Percentiles rank a stretch among this genome's conserved stretches.
These are phyloP conservation scores for Hyphopichia pseudoburtonii DNA, from an alignment of 1,139 yeast genomes.

Conservation along the genomic window DNA sequence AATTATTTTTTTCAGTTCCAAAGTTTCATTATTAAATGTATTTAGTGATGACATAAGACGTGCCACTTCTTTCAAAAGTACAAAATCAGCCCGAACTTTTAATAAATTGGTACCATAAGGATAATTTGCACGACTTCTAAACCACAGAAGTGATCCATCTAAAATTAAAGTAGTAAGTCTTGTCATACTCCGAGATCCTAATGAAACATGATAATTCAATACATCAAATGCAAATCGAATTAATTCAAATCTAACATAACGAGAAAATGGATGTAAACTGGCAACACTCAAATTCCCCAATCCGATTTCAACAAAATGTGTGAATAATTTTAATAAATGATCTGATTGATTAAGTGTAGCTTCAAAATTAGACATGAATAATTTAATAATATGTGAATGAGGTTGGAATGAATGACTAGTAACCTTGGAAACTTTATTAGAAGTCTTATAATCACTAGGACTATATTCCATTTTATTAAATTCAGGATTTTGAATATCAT, in stretches of 20 bases:
- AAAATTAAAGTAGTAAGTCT: slow-evolving; percentile 53
- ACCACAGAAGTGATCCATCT: slow-evolving; percentile 79
- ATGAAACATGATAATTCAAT: slow-evolving; percentile 52
- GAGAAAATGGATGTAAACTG: slow-evolving; percentile 78
- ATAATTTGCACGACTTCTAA: slow-evolving; percentile 58
- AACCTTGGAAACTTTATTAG: slow-evolving; percentile 51
- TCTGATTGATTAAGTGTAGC: slow-evolving; percentile 75
- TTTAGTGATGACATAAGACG: slow-evolving; percentile 24
- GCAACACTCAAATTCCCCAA: slow-evolving; percentile 57
- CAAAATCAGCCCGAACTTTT: slow-evolving; percentile 68
- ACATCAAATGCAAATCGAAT: slow-evolving; percentile 68
- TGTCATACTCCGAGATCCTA: slow-evolving; percentile 46
- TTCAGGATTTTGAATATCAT: slow-evolving; percentile 65
- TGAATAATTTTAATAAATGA: slow-evolving; percentile 68
- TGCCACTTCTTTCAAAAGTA: slow-evolving; percentile 56
- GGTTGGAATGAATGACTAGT: slow-evolving; percentile 64
- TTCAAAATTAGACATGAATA: slow-evolving; percentile 80
- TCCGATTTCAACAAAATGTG: slow-evolving; percentile 60
- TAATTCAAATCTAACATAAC: slow-evolving; percentile 73
- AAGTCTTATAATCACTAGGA: slow-evolving; percentile 69
- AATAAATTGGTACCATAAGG: slow-evolving; percentile 85
- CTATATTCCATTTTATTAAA: slow-evolving; percentile 82
- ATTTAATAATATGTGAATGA: slow-evolving; percentile 65
- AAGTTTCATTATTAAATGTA: slow-evolving; percentile 21
- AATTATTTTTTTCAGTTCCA: slow-evolving; percentile 50